These are phyloP conservation scores for Aphanomyces euteiches DNA, from an alignment of 352 stramenopile genomes.

Conservation along the genomic window DNA sequence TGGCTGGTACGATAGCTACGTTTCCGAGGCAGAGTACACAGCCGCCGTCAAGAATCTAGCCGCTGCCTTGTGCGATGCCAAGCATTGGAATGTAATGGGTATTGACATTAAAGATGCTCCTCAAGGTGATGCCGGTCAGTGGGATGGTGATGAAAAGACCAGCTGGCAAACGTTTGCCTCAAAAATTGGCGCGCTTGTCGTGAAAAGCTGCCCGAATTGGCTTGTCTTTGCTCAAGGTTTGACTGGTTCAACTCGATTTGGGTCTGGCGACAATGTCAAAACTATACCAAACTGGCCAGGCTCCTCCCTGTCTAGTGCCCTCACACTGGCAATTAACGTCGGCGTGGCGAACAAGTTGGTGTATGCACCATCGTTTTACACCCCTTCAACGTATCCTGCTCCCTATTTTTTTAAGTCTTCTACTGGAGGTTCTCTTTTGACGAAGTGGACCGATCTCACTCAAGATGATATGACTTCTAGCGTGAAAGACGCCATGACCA, in stretches of 20 bases:
- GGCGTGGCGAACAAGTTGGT: conserved; percentile 64
- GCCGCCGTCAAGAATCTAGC: conserved; percentile 69
- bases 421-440: conserved; percentile 45
- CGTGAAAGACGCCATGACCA: conserved; percentile 71
- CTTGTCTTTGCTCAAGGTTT: conserved; percentile 73
- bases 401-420: conserved; percentile 69
- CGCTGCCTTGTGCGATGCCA: conserved; percentile 64
- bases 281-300: conserved; percentile 68
- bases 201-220: conserved; percentile 68
- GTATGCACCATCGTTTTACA: conserved; percentile 76
- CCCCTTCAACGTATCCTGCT: conserved; percentile 55
- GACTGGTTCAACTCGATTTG: conserved; percentile 63
- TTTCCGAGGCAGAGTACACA: conserved; percentile 71
- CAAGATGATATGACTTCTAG: conserved; percentile 49
- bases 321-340: conserved; percentile 51
- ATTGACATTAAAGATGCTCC: conserved; percentile 74
- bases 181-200: conserved; percentile 58
- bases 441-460: conserved; percentile 63
- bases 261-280: conserved; percentile 44
- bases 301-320: conserved; percentile 58
- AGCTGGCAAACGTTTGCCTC: conserved; percentile 70
- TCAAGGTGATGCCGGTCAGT: conserved; percentile 57
- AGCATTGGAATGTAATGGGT: conserved; percentile 83
- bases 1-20: conserved; percentile 69
- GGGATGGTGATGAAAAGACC: conserved; percentile 71